Evolutionary conservation across 768 basidiomycete genomes (phyloP).

Genomic region (Collybia nuda): DNA sequence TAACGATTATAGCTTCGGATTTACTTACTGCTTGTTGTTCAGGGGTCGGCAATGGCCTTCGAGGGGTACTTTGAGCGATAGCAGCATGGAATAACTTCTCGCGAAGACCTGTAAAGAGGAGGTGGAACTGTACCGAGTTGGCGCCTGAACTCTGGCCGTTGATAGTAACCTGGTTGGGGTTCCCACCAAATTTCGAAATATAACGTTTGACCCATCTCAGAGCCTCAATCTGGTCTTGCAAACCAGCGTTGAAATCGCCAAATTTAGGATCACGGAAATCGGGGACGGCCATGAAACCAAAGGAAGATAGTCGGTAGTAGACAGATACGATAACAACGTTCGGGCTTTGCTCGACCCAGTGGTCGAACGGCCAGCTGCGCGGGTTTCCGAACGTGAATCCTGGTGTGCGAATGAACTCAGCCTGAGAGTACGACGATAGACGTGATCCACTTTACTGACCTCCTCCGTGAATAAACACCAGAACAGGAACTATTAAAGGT

Average conservation of each 20-base stretch:
- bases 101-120: constrained; percentile 40
- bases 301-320: constrained; percentile 62
- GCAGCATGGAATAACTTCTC: constrained; percentile 48
- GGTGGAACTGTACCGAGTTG: constrained; percentile 54
- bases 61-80: constrained; percentile 62
- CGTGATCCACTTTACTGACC: constrained; percentile 19
- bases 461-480: constrained; percentile 52
- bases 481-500: constrained; percentile 36
- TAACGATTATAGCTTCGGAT: background rate
- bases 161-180: constrained; percentile 55
- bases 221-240: constrained; percentile 57
- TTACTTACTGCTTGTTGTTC: constrained; percentile 49
- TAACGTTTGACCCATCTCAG: constrained; percentile 64
- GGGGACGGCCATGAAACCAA: constrained; percentile 61
- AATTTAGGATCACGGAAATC: constrained; percentile 41
- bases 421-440: background rate
- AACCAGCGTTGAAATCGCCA: constrained; percentile 17
- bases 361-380: constrained; percentile 63
- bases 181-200: constrained; percentile 64
- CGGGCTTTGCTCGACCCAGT: constrained; percentile 63
- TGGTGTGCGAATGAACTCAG: constrained; percentile 10
- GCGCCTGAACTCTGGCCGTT: constrained; percentile 65
- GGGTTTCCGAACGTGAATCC: constrained; percentile 63
- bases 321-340: constrained; percentile 65
- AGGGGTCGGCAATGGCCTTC: constrained; percentile 48